These are phyloP conservation scores for Pterula multifida DNA, from an alignment of 1,284 basidiomycete genomes.

Conservation along the genomic window DNA sequence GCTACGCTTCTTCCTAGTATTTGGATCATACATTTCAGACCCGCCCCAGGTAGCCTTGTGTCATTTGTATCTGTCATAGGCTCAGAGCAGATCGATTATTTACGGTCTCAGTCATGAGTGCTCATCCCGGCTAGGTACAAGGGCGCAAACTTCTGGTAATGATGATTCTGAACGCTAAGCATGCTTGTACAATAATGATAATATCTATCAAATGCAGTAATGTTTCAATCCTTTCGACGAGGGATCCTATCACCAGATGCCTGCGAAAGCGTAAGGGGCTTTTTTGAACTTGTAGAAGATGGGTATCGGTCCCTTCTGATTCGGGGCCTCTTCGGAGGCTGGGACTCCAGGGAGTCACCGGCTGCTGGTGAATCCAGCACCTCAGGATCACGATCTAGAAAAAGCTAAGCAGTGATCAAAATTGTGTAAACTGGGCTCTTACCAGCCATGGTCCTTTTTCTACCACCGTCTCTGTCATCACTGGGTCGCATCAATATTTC, in stretches of 20 bases:
- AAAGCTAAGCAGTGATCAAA: not conserved
- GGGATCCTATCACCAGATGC: not conserved
- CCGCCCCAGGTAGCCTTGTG: no score
- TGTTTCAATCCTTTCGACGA: not conserved
- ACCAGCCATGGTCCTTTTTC: conserved; percentile 63
- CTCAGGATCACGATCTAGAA: conserved; percentile 24
- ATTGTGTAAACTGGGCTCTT: conserved; percentile 15
- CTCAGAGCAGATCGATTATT: no score
- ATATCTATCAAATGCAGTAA: not conserved
- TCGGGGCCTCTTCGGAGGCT: conserved; percentile 30
- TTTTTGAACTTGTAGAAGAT: not conserved
- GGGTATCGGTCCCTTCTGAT: conserved; percentile 25
- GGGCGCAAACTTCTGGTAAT: no score
- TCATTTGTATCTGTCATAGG: no score
- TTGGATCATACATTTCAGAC: no score
- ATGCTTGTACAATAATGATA: not conserved
- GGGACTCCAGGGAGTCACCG: conserved; percentile 12
- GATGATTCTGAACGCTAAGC: not conserved
- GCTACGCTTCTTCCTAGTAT: no score
- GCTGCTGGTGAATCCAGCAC: conserved; percentile 12
- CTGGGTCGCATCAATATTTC: conserved; percentile 22
- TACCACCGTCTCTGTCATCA: conserved; percentile 50
- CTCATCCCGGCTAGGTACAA: no score
- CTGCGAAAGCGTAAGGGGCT: not conserved
- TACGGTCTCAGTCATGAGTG: no score